Base-by-base conservation (phyloP, 768 basidiomycete genomes). In the Sporobolomyces pararoseus region DNA sequence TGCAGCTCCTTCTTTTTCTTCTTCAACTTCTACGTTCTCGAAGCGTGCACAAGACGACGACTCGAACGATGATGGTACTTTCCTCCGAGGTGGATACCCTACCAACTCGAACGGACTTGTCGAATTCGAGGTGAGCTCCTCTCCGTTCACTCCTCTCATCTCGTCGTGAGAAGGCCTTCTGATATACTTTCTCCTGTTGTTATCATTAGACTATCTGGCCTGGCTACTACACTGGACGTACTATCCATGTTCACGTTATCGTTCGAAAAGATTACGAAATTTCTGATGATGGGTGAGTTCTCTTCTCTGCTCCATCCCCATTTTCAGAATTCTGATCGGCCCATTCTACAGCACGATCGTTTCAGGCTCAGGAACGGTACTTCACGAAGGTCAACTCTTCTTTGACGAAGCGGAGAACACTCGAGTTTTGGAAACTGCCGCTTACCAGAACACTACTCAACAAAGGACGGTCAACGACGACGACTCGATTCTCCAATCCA, bases 371-470 rank as follows among this genome's bases (percentile, higher is more conserved):
- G 79, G 79, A n/a, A 77, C 64, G 2, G 75, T 79, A 13, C 58
- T 75, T 13, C 82, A 82, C 70, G 75, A 78, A 50, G 82, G 82
- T 10, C 81, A 80, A 58, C 71, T 82, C 17, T 83, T 81, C 78
- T 82, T 82, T 76, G 78, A 78, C 13, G 81, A 82, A 31, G 29
- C 58, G 39, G 25, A 59, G 16, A 44, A 59, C 42, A 13, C 58
- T 50, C 62, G 72, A 46, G 78, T 81, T 35, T 75, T 75, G 62
- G 73, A 72, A 10, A 75, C 72, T 14, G 49, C 71, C 16, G 76
- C 78, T 25, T 81, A 81, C 71, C 77, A 62, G 58, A 63, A 60
- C 58, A 80, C 77, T 66, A 79, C 65, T 5, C 75, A 79, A 32
- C 66, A 59, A 3, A 71, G 80, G 32, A 77, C 77, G 4, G 49